These are phyloP conservation scores for Marasmius fiardii DNA, from an alignment of 1,284 basidiomycete genomes.

Conservation along the genomic window DNA sequence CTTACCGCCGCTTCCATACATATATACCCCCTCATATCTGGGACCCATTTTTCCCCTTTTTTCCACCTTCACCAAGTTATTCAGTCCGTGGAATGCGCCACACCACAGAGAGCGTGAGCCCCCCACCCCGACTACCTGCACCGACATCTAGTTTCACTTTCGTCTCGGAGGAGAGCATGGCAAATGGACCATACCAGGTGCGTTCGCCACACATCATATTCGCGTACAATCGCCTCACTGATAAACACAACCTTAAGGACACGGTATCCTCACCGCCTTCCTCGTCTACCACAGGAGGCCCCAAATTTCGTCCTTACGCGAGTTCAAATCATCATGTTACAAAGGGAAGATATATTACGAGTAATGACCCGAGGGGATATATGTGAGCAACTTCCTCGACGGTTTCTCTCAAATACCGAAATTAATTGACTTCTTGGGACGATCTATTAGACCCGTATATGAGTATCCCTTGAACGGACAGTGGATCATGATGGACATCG, in stretches of 20 bases:
- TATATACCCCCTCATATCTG: neutral
- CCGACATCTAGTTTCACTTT: neutral
- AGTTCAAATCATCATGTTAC: conserved; percentile 77
- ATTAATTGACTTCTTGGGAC: neutral
- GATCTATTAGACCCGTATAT: conserved; percentile 73
- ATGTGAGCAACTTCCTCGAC: conserved; percentile 47
- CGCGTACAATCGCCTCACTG: conserved; percentile 9
- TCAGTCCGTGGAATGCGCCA: conserved; percentile 4
- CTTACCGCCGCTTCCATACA: neutral
- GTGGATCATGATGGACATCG: conserved; percentile 92
- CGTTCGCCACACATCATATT: conserved; percentile 7
- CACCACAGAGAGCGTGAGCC: neutral
- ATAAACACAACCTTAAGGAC: conserved; percentile 34
- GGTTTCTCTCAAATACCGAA: conserved; percentile 10
- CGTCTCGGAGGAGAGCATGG: conserved; percentile 2
- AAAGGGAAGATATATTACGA: conserved; percentile 82
- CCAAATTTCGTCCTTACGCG: conserved; percentile 72
- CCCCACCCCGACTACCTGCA: neutral
- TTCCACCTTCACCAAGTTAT: neutral
- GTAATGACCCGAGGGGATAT: conserved; percentile 83
- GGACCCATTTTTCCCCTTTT: neutral
- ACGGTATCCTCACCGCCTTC: conserved; percentile 35
- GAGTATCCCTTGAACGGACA: conserved; percentile 85
- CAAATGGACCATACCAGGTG: conserved; percentile 28
- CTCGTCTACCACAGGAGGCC: conserved; percentile 39